These are phyloP conservation scores for Berberis thunbergii DNA, from an alignment of 164 flowering plant genomes.

Conservation along the genomic window DNA sequence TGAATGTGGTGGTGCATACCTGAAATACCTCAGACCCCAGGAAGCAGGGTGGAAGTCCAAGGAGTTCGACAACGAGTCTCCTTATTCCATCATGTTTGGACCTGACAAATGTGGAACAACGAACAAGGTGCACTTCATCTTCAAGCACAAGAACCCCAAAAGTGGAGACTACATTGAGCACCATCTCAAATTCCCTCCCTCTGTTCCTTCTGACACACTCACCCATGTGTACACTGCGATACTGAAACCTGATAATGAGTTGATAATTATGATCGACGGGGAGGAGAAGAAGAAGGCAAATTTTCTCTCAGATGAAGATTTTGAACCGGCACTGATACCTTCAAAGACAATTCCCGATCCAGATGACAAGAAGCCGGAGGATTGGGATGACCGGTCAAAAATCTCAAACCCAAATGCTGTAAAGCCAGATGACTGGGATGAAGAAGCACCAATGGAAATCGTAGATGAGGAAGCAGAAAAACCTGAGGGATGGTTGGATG, in stretches of 20 bases:
- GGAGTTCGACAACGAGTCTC: slow-evolving; percentile 84
- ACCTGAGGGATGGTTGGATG: slow-evolving; percentile 98
- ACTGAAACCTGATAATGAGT: slow-evolving; percentile 62
- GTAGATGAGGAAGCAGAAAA: slow-evolving; percentile 90
- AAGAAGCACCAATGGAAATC: slow-evolving; percentile 94
- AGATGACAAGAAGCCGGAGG: slow-evolving; percentile 94
- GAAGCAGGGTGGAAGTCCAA: slow-evolving; percentile 79
- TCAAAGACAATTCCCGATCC: slow-evolving; percentile 87
- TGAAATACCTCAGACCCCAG: slow-evolving; percentile 94
- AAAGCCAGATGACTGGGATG: slow-evolving; percentile 99
- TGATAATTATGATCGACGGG: slow-evolving; percentile 71
- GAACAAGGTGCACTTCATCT: slow-evolving; percentile 90
- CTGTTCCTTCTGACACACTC: slow-evolving; percentile 87
- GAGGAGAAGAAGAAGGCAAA: slow-evolving; percentile 85
- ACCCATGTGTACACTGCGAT: slow-evolving; percentile 88
- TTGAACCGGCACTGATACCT: slow-evolving; percentile 86
- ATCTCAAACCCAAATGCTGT: slow-evolving; percentile 81
- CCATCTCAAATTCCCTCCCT: slow-evolving; percentile 82
- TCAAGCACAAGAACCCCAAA: slow-evolving; percentile 95
- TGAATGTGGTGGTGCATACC: slow-evolving; percentile 96
- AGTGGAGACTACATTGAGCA: slow-evolving; percentile 82
- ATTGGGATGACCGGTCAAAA: slow-evolving; percentile 95
- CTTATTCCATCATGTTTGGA: slow-evolving; percentile 96
- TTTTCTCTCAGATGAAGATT: slow-evolving; percentile 70
- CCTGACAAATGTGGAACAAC: slow-evolving; percentile 96